phyloP scores from a whole-genome alignment of 1,139 yeast genomes.

The Yamadazyma membranifaciens region DNA sequence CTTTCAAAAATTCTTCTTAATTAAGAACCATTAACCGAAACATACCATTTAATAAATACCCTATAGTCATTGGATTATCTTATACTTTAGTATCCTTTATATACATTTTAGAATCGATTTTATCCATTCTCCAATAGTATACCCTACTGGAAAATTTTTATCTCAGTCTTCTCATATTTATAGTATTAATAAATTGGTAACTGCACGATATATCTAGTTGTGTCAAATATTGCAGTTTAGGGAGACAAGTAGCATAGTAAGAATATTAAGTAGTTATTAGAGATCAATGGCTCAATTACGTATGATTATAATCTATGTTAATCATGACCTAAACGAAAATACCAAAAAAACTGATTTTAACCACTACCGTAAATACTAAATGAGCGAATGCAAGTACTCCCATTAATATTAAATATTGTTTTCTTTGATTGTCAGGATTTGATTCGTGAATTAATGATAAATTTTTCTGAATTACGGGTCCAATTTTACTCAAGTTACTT shows the following conservation, averaged over 20 bases:
- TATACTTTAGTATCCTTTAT: constrained; percentile 2
- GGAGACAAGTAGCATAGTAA: too few relatives aligned
- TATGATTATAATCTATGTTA: too few relatives aligned
- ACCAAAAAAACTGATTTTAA: constrained; percentile 53
- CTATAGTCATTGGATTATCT: constrained; percentile 2
- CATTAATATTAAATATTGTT: constrained; percentile 20
- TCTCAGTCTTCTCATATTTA: not conserved
- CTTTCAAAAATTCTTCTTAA: not conserved
- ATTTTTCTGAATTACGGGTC: constrained; percentile 39
- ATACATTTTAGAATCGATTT: not conserved
- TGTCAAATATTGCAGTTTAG: too few relatives aligned
- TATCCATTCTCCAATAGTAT: too few relatives aligned
- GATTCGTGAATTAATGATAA: constrained; percentile 29
- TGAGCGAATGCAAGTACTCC: constrained; percentile 37
- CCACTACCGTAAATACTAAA: constrained; percentile 42
- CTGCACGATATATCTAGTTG: not conserved
- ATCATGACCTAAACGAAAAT: constrained; percentile 9
- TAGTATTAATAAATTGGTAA: not conserved
- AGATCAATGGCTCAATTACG: too few relatives aligned
- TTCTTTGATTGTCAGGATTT: constrained; percentile 19
- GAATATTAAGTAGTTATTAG: too few relatives aligned
- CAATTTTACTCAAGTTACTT: constrained; percentile 44
- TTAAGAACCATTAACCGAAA: too few relatives aligned
- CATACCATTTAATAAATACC: constrained; percentile 2
- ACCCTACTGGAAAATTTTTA: constrained; percentile 4